Conservation (phyloP, 371 early-diverging fungal genomes). For the Massospora cicadina region DNA sequence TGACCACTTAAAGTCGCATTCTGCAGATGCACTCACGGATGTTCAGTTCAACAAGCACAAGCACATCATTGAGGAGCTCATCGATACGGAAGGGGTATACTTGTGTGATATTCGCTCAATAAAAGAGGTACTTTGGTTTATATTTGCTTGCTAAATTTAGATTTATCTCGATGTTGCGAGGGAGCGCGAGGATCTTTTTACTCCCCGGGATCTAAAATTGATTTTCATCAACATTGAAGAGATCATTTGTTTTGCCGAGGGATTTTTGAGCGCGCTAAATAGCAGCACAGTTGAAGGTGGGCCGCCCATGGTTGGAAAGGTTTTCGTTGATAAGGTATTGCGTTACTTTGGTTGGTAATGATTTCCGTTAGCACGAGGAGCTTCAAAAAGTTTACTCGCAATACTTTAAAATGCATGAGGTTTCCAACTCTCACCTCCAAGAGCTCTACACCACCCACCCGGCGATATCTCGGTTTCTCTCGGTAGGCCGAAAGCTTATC, state of each 20-base stretch:
- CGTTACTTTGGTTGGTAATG: not conserved
- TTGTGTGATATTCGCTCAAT: slow-evolving; percentile 31
- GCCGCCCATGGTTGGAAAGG: not conserved
- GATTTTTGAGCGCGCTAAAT: not conserved
- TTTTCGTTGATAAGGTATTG: slow-evolving; percentile 1
- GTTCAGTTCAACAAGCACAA: not conserved
- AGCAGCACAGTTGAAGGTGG: not conserved
- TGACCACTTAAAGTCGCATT: not conserved
- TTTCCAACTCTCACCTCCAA: slow-evolving; percentile 32
- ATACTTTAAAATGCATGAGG: slow-evolving; percentile 59
- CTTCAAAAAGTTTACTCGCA: slow-evolving; percentile 34
- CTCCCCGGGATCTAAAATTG: not conserved
- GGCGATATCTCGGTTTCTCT: slow-evolving; percentile 27
- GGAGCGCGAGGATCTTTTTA: not conserved
- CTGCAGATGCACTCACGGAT: not conserved
- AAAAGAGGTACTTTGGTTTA: slow-evolving; percentile 14
- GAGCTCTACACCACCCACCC: slow-evolving; percentile 29
- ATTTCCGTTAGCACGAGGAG: not conserved
- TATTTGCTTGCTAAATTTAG: slow-evolving; percentile 10
- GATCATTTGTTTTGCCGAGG: not conserved
- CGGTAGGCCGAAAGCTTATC: slow-evolving; percentile 16
- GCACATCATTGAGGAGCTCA: slow-evolving; percentile 27
- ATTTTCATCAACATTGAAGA: slow-evolving; percentile 11
- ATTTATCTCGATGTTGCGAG: slow-evolving; percentile 25
- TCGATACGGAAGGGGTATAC: slow-evolving; percentile 35